phyloP scores from a whole-genome alignment of 495 filamentous ascomycete genomes.

The Filosporella fistucella region DNA sequence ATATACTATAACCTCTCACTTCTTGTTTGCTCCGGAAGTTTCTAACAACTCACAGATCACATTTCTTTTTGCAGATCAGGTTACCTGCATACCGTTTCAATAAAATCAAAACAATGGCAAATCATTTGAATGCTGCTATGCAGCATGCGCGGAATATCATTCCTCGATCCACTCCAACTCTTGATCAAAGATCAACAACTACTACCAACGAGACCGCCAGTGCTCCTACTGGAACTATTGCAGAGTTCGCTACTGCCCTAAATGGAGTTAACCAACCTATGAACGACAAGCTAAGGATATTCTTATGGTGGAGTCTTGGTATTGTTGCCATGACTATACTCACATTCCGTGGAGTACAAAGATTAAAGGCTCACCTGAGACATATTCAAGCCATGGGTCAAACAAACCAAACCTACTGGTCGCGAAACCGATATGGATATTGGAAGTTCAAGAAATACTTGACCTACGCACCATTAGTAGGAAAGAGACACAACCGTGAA shows the following conservation, averaged over 20 bases:
- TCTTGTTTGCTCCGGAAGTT: no score
- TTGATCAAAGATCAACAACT: neutral
- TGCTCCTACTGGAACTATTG: constrained; percentile 25
- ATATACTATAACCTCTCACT: no score
- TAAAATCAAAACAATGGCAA: no score
- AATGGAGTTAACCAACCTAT: constrained; percentile 46
- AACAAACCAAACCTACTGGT: constrained; percentile 41
- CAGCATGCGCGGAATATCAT: no score
- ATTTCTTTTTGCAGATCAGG: no score
- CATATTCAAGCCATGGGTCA: constrained; percentile 44
- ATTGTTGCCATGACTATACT: constrained; percentile 40
- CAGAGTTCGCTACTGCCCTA: constrained; percentile 40
- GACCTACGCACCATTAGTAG: constrained; percentile 79
- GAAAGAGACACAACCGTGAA: constrained; percentile 81
- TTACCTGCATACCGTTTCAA: no score
- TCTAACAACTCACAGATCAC: no score
- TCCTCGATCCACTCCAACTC: no score
- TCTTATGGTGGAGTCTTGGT: constrained; percentile 46
- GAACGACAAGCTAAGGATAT: constrained; percentile 41
- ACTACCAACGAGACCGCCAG: neutral
- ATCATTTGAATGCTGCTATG: no score
- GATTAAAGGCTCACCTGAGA: constrained; percentile 39
- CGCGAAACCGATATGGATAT: constrained; percentile 41
- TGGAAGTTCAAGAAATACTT: constrained; percentile 68
- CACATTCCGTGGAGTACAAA: constrained; percentile 35